Percentiles rank a stretch among this genome's conserved stretches.
These are phyloP conservation scores for Gracilaria gracilis DNA, from an alignment of 23 red algal species.

Conservation along the genomic window DNA sequence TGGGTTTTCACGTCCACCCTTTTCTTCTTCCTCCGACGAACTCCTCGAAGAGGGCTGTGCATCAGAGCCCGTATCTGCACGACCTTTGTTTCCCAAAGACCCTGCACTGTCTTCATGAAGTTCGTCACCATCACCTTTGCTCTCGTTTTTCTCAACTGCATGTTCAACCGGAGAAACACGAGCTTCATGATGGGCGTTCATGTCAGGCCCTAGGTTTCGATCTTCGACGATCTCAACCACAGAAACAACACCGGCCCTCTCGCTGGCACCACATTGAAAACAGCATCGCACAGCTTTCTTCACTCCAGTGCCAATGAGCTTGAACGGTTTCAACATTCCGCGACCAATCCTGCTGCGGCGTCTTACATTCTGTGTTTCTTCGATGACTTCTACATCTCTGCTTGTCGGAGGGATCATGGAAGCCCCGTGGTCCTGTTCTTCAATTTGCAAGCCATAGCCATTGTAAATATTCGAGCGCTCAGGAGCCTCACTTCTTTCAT, in stretches of 20 bases:
- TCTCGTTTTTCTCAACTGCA: neutral
- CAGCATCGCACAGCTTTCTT: neutral
- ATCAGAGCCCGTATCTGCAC: neutral
- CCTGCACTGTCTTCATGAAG: neutral
- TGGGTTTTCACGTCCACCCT: neutral
- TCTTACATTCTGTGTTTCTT: neutral
- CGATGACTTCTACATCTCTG: neutral
- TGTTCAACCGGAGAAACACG: neutral
- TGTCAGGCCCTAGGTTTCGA: neutral
- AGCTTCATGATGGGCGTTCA: neutral
- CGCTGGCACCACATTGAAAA: neutral
- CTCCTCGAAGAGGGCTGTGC: neutral
- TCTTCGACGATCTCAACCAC: neutral
- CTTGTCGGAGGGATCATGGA: neutral
- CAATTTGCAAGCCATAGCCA: neutral
- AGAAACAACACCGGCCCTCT: neutral
- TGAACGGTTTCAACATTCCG: neutral
- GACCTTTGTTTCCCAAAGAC: neutral
- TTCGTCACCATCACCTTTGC: neutral
- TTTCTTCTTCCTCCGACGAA: neutral
- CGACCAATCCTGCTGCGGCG: neutral
- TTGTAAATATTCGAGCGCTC: neutral
- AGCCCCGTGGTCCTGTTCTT: neutral
- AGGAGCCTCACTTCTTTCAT: neutral
- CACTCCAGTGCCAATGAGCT: neutral